Evolutionary conservation across 768 basidiomycete genomes (phyloP), one percentile per base, ranked within the genome.

Genomic region (Termitomyces sp.): DNA sequence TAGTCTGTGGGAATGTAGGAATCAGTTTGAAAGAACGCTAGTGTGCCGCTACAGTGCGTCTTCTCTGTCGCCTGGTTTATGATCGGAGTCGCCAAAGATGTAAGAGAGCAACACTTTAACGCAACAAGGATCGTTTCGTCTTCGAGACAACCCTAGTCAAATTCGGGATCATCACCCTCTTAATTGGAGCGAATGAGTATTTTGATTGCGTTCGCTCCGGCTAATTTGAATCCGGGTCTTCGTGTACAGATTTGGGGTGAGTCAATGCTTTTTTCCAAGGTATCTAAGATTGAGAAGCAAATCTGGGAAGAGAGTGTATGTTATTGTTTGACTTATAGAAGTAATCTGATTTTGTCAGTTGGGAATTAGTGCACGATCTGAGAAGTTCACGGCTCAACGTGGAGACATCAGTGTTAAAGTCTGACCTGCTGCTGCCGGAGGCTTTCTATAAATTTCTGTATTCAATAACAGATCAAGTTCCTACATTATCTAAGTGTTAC

Each of bases 391-490:
- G 63, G 57, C 53, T 58, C 57, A 55, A 59, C 57, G 63, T 63
- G 63, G 65, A 64, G 55, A 61, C 50, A 61, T 59, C 59, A 59
- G 65, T 48, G 60, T 60, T 61, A 58, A 61, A 60, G 63, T n/a
- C 50, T 64, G 58, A 51, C 54, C 50, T 51, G 58, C 53, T 56
- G 36, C 54, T 58, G 47, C 65, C 57, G 61, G 65, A 61, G 33
- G 41, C 41, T 30, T 58, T 61, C 47, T 27, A 31, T 44, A 31
- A 27, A 30, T 42, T 54, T 55, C 51, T 62, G 52, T n/a, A 54
- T 41, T 49, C 36, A 50, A 31, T 46, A 16, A 50, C 36, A n/a
- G n/a, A 30, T 7, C 20, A 48, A 31, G 27, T 49, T 64, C 57
- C 49, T 61, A 60, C 62, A 58, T 58, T 55, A 3, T 51, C 16